A percentile compares a stretch with the other conserved stretches of the same genome.
Evolutionary conservation across 140 eudicot species (phyloP).

Genomic region (Anethum foeniculum): DNA sequence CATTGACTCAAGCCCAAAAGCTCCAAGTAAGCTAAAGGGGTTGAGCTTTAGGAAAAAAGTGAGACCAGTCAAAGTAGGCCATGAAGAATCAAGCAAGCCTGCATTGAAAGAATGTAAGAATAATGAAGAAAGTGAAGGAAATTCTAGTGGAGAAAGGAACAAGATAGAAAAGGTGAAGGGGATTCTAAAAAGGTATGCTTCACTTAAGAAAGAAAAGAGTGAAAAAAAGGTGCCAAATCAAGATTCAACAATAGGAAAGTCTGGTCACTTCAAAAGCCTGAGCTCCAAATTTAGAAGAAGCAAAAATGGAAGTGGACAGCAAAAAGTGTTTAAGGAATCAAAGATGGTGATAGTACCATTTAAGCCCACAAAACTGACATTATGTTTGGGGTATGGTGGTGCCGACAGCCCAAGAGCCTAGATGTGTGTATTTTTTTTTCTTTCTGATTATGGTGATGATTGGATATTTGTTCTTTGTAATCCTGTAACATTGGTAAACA

Average conservation of each 20-base stretch:
- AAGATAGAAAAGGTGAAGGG: conserved; percentile 54
- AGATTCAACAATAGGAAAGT: conserved; percentile 15
- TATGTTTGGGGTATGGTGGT: conserved; percentile 22
- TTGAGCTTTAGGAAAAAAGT: conserved; percentile 19
- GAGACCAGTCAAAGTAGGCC: conserved; percentile 11
- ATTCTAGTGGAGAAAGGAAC: conserved; percentile 26
- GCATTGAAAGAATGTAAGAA: conserved; percentile 13
- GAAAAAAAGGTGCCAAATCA: conserved; percentile 18
- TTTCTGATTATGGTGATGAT: neutral
- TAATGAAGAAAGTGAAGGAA: neutral
- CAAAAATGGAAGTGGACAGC: conserved; percentile 13
- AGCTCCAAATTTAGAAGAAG: conserved; percentile 26
- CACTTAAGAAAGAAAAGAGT: conserved; percentile 39
- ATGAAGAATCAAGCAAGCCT: conserved; percentile 20
- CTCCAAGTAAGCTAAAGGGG: conserved; percentile 27
- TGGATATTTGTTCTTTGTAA: neutral
- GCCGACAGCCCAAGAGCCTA: conserved; percentile 16
- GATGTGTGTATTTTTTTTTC: neutral
- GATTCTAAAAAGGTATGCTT: conserved; percentile 43
- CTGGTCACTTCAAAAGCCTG: conserved; percentile 31
- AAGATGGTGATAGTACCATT: conserved; percentile 31
- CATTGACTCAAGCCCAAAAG: conserved; percentile 23
- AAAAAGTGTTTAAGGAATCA: conserved; percentile 17
- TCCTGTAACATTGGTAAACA: neutral
- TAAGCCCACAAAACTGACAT: conserved; percentile 23